These are phyloP conservation scores for Carallia brachiata DNA, from an alignment of 345 rosid genomes.

Conservation along the genomic window DNA sequence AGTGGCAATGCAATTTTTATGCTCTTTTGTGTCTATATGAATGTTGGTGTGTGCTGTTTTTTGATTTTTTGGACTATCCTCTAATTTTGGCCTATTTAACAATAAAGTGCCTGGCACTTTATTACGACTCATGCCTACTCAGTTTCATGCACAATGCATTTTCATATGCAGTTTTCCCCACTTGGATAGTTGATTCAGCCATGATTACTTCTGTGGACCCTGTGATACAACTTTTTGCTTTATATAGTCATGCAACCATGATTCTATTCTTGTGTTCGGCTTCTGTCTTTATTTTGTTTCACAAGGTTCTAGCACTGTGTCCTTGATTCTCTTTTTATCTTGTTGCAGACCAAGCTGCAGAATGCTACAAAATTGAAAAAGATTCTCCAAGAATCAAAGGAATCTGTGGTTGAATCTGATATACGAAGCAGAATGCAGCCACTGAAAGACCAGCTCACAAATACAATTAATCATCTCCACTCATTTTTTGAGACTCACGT, in stretches of 20 bases:
- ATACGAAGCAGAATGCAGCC: slow-evolving; percentile 74
- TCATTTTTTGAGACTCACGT: slow-evolving; percentile 68
- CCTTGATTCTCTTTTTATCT: background rate
- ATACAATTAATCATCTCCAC: slow-evolving; percentile 76
- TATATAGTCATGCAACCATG: background rate
- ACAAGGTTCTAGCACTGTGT: background rate
- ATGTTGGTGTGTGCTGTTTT: no score
- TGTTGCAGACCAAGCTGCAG: slow-evolving; percentile 68
- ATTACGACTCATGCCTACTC: no score
- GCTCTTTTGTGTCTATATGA: no score
- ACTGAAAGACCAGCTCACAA: slow-evolving; percentile 74
- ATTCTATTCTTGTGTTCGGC: background rate
- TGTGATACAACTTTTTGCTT: no score
- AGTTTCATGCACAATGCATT: no score
- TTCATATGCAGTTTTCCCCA: no score
- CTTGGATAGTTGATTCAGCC: no score
- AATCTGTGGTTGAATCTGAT: slow-evolving; percentile 77
- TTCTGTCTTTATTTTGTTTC: background rate
- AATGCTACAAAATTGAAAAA: slow-evolving; percentile 79
- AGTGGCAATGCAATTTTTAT: no score
- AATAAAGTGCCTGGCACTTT: no score
- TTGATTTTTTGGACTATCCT: no score
- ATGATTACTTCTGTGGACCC: no score
- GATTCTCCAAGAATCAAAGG: slow-evolving; percentile 92
- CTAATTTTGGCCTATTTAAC: no score